A percentile compares a stretch with the other conserved stretches of the same genome.
Conservation (phyloP, 768 basidiomycete species). For the Naganishia kalamii region DNA sequence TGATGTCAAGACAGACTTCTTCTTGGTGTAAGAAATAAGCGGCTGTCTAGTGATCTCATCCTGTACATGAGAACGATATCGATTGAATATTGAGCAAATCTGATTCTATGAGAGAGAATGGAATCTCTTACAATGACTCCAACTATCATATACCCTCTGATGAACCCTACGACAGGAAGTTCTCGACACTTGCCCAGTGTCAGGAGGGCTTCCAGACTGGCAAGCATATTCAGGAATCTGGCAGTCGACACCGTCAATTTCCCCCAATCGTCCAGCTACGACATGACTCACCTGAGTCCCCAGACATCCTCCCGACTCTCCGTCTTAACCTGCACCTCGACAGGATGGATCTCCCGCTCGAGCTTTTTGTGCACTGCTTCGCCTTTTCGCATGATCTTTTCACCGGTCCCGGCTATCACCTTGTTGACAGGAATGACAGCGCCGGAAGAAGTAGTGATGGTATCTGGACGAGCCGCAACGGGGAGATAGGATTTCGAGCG, state of each 20-base stretch:
- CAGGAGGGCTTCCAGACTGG: conserved; percentile 56
- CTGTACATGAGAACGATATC: conserved; percentile 23
- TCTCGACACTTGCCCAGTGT: conserved; percentile 58
- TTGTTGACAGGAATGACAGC: conserved; percentile 43
- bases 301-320: conserved; percentile 63
- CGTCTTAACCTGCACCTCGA: conserved; percentile 55
- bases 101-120: not conserved
- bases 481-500: conserved; percentile 41
- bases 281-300: conserved; percentile 59
- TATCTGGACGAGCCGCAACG: conserved; percentile 35
- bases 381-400: conserved; percentile 43
- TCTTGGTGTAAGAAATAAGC: conserved; percentile 13
- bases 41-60: conserved; percentile 45
- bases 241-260: conserved; percentile 12
- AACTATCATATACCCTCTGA: conserved; percentile 59
- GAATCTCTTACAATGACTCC: conserved; percentile 58
- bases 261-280: not conserved
- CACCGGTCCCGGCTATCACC: conserved; percentile 39
- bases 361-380: conserved; percentile 65
- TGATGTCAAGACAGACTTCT: conserved; percentile 25
- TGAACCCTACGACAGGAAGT: conserved; percentile 71
- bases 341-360: conserved; percentile 63
- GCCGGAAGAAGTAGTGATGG: conserved; percentile 39
- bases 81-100: not conserved
- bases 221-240: conserved; percentile 69